Base-by-base conservation (phyloP, 768 basidiomycete genomes). In the Gyrodon lividus region DNA sequence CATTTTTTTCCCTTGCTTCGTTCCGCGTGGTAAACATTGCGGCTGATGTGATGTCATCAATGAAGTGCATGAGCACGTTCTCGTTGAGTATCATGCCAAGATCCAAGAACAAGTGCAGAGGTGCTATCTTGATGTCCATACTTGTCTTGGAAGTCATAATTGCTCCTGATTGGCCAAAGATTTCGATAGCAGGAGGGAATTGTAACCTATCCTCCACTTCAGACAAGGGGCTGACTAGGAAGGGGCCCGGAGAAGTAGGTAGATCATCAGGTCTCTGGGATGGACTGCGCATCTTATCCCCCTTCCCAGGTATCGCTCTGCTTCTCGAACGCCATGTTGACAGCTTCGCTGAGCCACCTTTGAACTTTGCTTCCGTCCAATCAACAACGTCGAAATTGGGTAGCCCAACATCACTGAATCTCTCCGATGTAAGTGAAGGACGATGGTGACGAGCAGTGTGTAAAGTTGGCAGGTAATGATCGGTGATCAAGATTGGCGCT, bases 81-180 rank as follows among this genome's bases (percentile, higher is more conserved):
- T 70, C 57, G 52, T 72, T 62, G 44, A 81, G 57, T 17, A 75
- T 57, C 48, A 72, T 64, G 30, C 69, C 77, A 41, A 91, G 70
- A 64, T 95, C 91, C 23, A 89, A 46, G 61, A 92, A 90, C n/a
- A 88, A 37, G 60, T 93, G 92, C 9, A 95, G 59, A 9, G 92
- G 87, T 9, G 73, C 72, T 7, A 81, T 60, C 24, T 77, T 71
- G 28, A 82, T 44, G 5, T 72, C 61, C 33, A 67, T n/a, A 52
- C 19, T 41, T 30, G 56, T 44, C 22, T 44, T 43, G 13, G 51
- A 38, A 30, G 50, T 10, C 19, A 24, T 49, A 2, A 48, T 14
- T 17, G 37, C 16, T 5, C 10, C 37, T 24, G 64, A 19, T 17
- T 31, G 44, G 43, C 62, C 43, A 31, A 39, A 56, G 39, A 35